Evolutionary conservation across 1,284 basidiomycete species (phyloP), one percentile per base, ranked within the genome.

Genomic region (Tilletia setariae): DNA sequence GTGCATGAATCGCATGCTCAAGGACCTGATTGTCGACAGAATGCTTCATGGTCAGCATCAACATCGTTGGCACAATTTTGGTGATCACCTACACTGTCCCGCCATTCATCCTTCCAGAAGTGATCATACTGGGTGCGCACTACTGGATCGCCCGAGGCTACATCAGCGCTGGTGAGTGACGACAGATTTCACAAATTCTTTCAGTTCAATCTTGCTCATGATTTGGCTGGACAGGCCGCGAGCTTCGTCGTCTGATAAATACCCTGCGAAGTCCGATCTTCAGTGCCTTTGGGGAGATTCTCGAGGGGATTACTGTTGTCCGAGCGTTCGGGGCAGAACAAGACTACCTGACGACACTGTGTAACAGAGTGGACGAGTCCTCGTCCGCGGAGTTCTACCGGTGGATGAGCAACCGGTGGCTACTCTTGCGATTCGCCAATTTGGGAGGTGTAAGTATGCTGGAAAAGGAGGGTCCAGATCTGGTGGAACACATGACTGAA

Each of bases 271-370:
- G 78, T 25, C 83, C 83, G 2, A 82, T 84, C 68, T 82, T 81
- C 68, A 72, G 73, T 13, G 66, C 80, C n/a, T 82, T 84, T 63
- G 79, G 79, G 35, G 83, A 84, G 59, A 70, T 78, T 2, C 74
- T 84, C 43, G 70, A 74, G 43, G 86, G 86, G 23, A 84, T 86
- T 69, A 81, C 83, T 0, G 85, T 85, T 0, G 85, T 87, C 46
- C 82, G 86, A 32, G 84, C 86, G 0, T 87, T 85, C 67, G 85
- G 85, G 63, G 86, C 86, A 3, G 62, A 63, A n/a, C 15, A 21
- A 2, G 80, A 85, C 11, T 86, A 86, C 78, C 82, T 84, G 42
- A 23, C 40, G 7, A 30, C n/a, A 4, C 62, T 63, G 3, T 63
- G 43, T 70, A 66, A 79, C 9, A 81, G 84, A 25, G 69, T 86